These are phyloP conservation scores for Trichoderma lentiforme DNA, from an alignment of 2,329 filamentous ascomycete species.

Conservation along the genomic window DNA sequence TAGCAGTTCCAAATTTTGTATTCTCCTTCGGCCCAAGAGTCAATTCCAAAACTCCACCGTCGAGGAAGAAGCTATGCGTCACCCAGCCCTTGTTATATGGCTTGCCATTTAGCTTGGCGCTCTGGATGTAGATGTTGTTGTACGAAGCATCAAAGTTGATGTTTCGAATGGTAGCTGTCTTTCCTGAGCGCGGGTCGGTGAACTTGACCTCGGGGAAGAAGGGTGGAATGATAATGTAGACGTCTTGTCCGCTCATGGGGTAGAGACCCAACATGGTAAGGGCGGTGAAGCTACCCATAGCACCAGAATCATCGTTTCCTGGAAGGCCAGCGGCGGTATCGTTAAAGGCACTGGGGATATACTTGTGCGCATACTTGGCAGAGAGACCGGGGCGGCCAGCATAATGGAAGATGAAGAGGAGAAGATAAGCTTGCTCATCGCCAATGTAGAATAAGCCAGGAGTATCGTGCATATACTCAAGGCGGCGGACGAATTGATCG, in stretches of 20 bases:
- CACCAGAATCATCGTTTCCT: conserved; percentile 52
- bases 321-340: conserved; percentile 56
- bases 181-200: conserved; percentile 26
- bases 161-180: conserved; percentile 31
- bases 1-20: conserved; percentile 19
- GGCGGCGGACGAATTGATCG: conserved; percentile 54
- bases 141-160: conserved; percentile 42
- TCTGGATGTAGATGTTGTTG: conserved; percentile 56
- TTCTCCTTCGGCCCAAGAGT: conserved; percentile 52
- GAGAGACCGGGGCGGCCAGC: conserved; percentile 59
- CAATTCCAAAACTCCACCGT: conserved; percentile 57
- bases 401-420: conserved; percentile 61
- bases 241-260: conserved; percentile 51
- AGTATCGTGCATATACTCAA: conserved; percentile 63
- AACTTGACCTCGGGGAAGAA: conserved; percentile 48
- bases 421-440: conserved; percentile 55
- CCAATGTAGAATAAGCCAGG: conserved; percentile 64
- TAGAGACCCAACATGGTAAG: conserved; percentile 53
- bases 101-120: conserved; percentile 52
- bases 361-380: conserved; percentile 54
- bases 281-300: conserved; percentile 52
- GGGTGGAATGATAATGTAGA: conserved; percentile 51
- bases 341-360: conserved; percentile 69
- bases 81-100: conserved; percentile 58
- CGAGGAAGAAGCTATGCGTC: conserved; percentile 55